phyloP scores from a whole-genome alignment of 805 yeast genomes.

The Novakomyces olei region DNA sequence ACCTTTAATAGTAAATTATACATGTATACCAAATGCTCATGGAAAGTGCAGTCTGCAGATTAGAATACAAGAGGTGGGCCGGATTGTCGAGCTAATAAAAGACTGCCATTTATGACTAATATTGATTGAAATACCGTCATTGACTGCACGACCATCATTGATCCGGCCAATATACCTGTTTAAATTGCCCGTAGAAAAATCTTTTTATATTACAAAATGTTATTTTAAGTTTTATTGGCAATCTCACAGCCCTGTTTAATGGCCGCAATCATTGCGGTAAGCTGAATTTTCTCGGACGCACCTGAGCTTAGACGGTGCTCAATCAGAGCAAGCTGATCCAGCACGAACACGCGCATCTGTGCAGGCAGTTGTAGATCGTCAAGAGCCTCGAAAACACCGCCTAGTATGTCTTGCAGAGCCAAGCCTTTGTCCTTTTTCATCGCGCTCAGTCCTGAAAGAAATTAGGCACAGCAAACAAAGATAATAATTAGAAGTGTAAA shows the following conservation, averaged over 20 bases:
- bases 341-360: constrained; percentile 36
- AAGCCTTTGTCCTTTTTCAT: constrained; percentile 57
- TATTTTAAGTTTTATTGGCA: neutral
- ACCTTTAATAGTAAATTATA: no score
- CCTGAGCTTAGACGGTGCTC: constrained; percentile 86
- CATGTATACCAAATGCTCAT: no score
- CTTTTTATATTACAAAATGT: no score
- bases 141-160: no score
- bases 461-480: neutral
- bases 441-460: constrained; percentile 33
- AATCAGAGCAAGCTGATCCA: constrained; percentile 58
- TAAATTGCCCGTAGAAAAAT: no score
- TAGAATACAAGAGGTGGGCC: no score
- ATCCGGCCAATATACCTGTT: no score
- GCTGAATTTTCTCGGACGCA: constrained; percentile 74
- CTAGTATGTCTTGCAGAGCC: constrained; percentile 68
- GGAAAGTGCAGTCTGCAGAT: no score
- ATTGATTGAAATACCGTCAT: no score
- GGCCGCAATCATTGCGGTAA: constrained; percentile 74
- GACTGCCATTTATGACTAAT: no score
- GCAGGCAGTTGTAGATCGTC: constrained; percentile 44
- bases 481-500: neutral
- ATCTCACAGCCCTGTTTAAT: constrained; percentile 43
- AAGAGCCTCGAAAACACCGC: constrained; percentile 51
- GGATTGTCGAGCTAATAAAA: no score